These are phyloP conservation scores for Botrytis sinoallii DNA, from an alignment of 2,329 filamentous ascomycete species.

Conservation along the genomic window DNA sequence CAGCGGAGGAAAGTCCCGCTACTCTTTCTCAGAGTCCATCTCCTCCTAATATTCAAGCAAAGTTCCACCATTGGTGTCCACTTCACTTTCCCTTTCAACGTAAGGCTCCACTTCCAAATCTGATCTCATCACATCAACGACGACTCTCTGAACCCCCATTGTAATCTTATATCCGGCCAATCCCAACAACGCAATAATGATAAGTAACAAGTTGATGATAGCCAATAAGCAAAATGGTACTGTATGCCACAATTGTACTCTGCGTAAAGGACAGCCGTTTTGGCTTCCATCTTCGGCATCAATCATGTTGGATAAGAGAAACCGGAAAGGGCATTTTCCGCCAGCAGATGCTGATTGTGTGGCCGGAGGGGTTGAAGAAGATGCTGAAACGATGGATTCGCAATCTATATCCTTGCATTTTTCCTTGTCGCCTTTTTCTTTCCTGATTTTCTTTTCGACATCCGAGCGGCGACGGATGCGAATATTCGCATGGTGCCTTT, in stretches of 20 bases:
- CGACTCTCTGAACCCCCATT: constrained; percentile 23
- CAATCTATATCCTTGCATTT: constrained; percentile 30
- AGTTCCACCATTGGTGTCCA: constrained; percentile 14
- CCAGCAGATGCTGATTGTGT: constrained; percentile 19
- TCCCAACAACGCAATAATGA: constrained; percentile 33
- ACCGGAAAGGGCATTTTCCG: constrained; percentile 33
- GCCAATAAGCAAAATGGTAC: constrained; percentile 33
- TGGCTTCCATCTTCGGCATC: constrained; percentile 23
- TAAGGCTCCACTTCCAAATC: constrained; percentile 23
- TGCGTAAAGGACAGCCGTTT: constrained; percentile 28
- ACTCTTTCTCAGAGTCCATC: not conserved
- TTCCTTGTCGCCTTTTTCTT: constrained; percentile 21
- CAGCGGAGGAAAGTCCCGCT: not conserved
- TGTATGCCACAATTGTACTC: constrained; percentile 35
- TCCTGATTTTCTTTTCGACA: constrained; percentile 28
- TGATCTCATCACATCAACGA: constrained; percentile 22
- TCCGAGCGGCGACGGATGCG: constrained; percentile 29
- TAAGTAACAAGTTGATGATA: constrained; percentile 32
- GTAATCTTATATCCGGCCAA: constrained; percentile 30
- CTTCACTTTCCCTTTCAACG: constrained; percentile 14
- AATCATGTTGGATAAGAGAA: constrained; percentile 31
- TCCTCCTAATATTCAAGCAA: not conserved
- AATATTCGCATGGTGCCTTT: constrained; percentile 31
- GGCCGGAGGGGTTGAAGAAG: constrained; percentile 15
- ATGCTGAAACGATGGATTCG: constrained; percentile 27